These are phyloP conservation scores for Graphiopsis chlorocephala DNA, from an alignment of 2,329 filamentous ascomycete species.

Conservation along the genomic window DNA sequence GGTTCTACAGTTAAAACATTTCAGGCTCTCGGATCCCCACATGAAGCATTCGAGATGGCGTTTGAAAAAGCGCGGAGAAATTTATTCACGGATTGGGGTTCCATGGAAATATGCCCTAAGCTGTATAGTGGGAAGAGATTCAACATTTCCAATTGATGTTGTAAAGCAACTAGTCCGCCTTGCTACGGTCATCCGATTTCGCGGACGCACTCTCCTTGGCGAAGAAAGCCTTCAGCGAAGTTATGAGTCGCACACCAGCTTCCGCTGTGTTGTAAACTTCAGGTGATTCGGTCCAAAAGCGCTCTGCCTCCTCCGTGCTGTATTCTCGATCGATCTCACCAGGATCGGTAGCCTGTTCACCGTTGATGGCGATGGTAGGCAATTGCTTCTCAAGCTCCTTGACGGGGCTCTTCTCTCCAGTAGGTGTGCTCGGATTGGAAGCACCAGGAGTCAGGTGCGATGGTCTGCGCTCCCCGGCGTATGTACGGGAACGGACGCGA, in stretches of 20 bases:
- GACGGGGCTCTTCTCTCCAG: conserved; percentile 1
- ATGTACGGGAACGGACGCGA: conserved; percentile 5
- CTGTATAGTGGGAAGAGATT: no score
- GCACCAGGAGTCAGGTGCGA: neutral
- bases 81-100: neutral
- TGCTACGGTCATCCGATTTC: neutral
- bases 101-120: no score
- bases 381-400: conserved; percentile 6
- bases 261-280: conserved; percentile 6
- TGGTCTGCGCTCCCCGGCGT: conserved; percentile 7
- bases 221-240: conserved; percentile 4
- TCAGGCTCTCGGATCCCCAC: neutral
- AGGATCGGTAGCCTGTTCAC: neutral
- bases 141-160: neutral
- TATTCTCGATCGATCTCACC: conserved; percentile 7
- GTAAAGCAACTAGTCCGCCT: neutral
- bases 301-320: conserved; percentile 7
- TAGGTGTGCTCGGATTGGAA: conserved; percentile 1
- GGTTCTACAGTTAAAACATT: no score
- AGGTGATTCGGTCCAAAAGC: conserved; percentile 11
- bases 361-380: conserved; percentile 10
- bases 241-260: conserved; percentile 5
- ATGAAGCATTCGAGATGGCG: neutral
- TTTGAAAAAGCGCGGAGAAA: neutral
- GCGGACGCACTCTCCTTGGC: neutral